Evolutionary conservation across 192 early-diverging fungal genomes (phyloP), one percentile per base, ranked within the genome.

Genomic region (Allomyces arbusculus): DNA sequence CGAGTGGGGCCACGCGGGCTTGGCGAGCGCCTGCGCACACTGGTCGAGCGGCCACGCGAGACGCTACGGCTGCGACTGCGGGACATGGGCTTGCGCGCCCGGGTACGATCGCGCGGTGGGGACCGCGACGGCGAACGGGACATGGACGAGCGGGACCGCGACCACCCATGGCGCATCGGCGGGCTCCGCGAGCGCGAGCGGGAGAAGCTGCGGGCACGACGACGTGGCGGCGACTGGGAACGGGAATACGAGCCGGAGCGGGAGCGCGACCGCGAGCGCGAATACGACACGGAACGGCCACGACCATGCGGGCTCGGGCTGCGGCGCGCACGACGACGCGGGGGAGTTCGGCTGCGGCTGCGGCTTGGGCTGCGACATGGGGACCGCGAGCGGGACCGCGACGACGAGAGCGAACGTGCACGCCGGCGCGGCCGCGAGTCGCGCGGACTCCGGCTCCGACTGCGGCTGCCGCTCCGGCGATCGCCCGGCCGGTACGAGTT

Each of bases 351-450:
- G 62, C 67, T 64, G 33, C 64, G 23, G 25, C 67, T 45, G 16
- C 64, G 65, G 24, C 66, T 63, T 63, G 11, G 23, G 45, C 28
- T 62, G 24, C 23, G 67, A 68, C 7, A 63, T 55, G 16, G 67
- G 20, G 64, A 45, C 3, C 68, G 64, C 23, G 64, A 62, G 44
- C 68, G 62, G 25, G 66, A 65, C 22, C 69, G 44, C 2, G 64
- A 24, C 22, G 66, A 65, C 26, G 72, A 45, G 0, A 64, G 65
- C n/a, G 68, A 69, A 10, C 68, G 68, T 22, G 68, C 66, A 4
- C 23, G 62, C 65, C 61, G 23, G 63, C 26, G 24, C 64, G 66
- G 33, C 64, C 69, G 63, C 19, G 44, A 58, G 28, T 63, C 43
- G 58, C 20, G 62, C 24, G 61, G 58, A n/a, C 69, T 23, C 24